Conservation (phyloP, 306 rosid genomes). For the Dalbergia cultrata region DNA sequence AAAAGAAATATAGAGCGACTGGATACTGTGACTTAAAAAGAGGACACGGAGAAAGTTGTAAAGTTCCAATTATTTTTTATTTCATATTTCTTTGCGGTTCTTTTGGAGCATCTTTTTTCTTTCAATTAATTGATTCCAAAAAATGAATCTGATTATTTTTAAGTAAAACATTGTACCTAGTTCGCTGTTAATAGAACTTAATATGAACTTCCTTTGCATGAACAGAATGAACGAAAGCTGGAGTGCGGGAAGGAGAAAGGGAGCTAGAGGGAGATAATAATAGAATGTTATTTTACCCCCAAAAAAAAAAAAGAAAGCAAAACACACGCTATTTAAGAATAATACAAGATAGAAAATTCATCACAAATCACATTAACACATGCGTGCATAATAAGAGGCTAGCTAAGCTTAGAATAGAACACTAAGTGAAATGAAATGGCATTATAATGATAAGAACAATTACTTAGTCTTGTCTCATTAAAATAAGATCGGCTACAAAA, state of each 20-base stretch:
- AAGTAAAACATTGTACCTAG: no score
- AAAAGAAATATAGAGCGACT: background rate
- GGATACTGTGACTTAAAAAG: background rate
- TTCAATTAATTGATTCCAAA: no score
- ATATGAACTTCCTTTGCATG: no score
- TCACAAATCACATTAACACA: constrained; percentile 11
- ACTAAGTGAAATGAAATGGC: constrained; percentile 18
- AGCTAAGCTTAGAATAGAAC: background rate
- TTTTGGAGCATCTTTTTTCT: no score
- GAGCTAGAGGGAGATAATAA: background rate
- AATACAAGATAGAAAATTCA: background rate
- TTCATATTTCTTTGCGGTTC: no score
- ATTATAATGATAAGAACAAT: background rate
- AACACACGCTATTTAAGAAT: background rate
- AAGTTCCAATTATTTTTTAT: background rate
- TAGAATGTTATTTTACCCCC: background rate
- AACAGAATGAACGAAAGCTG: no score
- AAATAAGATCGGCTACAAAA: no score
- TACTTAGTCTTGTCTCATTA: no score
- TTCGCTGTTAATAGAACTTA: no score
- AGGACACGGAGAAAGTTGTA: background rate
- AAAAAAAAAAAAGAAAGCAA: background rate
- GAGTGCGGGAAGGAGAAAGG: background rate
- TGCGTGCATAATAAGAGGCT: constrained; percentile 7
- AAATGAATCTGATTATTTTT: no score